A percentile compares a stretch with the other conserved stretches of the same genome.
Evolutionary conservation across 2,329 filamentous ascomycete genomes (phyloP).

Genomic region (Stagonosporopsis vannaccii): DNA sequence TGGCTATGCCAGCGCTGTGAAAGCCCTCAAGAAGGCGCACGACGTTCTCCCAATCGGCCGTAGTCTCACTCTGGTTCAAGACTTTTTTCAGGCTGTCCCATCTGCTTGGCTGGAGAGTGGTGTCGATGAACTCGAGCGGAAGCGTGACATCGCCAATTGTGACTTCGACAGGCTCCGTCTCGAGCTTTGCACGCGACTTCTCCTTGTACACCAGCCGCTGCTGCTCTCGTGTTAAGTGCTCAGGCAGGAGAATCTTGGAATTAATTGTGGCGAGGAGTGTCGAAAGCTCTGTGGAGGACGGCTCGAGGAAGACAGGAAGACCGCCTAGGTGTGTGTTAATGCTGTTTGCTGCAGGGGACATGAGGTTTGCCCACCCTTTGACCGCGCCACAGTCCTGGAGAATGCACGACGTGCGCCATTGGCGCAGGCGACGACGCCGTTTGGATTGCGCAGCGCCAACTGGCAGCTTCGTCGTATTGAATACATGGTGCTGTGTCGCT

Average conservation of each 20-base stretch:
- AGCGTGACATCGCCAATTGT: conserved; percentile 50
- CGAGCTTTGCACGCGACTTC: conserved; percentile 51
- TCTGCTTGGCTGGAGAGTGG: conserved; percentile 26
- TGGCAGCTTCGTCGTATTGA: conserved; percentile 41
- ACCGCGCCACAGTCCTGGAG: conserved; percentile 31
- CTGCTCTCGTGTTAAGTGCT: conserved; percentile 52
- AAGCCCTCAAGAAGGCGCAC: conserved; percentile 42
- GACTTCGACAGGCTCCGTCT: conserved; percentile 52
- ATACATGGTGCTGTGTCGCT: conserved; percentile 37
- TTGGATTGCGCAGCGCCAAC: conserved; percentile 29
- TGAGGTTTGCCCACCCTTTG: conserved; percentile 31
- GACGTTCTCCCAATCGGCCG: conserved; percentile 47
- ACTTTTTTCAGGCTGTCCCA: conserved; percentile 24
- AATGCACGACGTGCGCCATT: conserved; percentile 42
- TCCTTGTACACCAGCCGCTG: conserved; percentile 52
- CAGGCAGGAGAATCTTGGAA: conserved; percentile 54
- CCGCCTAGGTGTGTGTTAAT: conserved; percentile 34
- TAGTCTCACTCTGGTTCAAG: conserved; percentile 28
- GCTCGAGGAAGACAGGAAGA: conserved; percentile 52
- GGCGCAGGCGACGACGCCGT: conserved; percentile 17
- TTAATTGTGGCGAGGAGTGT: conserved; percentile 51
- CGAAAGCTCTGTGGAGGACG: conserved; percentile 52
- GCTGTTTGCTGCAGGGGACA: background rate
- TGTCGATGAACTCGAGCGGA: conserved; percentile 43
- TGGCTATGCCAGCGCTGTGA: conserved; percentile 32